Percentiles rank a stretch among this genome's conserved stretches.
Evolutionary conservation across 176 grass and related monocot species (phyloP).

Genomic region (Rhynchospora breviuscula): DNA sequence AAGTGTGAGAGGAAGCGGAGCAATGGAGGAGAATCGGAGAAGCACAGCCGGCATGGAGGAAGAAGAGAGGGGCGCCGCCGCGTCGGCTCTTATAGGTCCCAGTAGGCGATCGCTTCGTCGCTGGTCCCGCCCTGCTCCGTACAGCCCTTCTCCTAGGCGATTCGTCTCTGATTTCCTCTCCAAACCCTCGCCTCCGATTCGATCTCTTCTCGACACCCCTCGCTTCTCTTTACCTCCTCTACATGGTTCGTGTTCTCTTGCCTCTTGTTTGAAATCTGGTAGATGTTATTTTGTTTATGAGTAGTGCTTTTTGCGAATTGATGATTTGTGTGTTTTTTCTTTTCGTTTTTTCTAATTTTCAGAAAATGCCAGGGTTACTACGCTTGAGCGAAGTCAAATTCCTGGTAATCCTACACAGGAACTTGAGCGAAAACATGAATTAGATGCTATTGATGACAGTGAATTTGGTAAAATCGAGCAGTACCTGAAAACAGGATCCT

Average conservation of each 20-base stretch:
- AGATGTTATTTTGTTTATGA: neutral
- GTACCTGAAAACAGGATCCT: neutral
- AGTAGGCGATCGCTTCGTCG: constrained; percentile 6
- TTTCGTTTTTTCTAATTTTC: neutral
- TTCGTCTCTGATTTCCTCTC: constrained; percentile 6
- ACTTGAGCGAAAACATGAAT: neutral
- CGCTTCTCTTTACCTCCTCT: neutral
- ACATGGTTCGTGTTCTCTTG: neutral
- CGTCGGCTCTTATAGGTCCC: neutral
- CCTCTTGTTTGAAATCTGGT: neutral
- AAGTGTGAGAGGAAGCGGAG: neutral
- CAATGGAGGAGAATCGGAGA: neutral
- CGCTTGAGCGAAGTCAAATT: neutral
- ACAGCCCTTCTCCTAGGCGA: constrained; percentile 9
- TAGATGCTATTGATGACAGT: neutral
- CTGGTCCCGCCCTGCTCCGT: constrained; percentile 6
- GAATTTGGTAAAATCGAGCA: constrained; percentile 21
- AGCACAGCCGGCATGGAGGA: neutral
- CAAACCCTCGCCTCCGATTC: constrained; percentile 9
- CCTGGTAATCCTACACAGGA: neutral
- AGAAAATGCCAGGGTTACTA: neutral
- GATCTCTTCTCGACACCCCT: neutral
- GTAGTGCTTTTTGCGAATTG: neutral
- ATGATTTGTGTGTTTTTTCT: neutral
- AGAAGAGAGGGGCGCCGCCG: constrained; percentile 4